phyloP scores from a whole-genome alignment of 257 asterid genomes.

The Prunella vulgaris region DNA sequence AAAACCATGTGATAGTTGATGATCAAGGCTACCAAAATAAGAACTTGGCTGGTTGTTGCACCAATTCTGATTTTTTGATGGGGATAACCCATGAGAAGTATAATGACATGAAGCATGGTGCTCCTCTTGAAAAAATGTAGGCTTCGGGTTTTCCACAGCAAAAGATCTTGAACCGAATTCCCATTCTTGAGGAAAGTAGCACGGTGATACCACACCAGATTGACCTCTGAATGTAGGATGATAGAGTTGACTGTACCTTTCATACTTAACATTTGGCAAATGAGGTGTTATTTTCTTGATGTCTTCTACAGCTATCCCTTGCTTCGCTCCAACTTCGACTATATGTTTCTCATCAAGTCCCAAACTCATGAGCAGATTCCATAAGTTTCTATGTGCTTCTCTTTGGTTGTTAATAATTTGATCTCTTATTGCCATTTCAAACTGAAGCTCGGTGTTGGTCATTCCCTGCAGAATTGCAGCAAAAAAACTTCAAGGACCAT shows the following conservation, averaged over 20 bases:
- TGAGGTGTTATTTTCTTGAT: slow-evolving; percentile 36
- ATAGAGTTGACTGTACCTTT: slow-evolving; percentile 23
- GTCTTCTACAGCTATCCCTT: slow-evolving; percentile 67
- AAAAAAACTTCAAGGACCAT: slow-evolving; percentile 1
- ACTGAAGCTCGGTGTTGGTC: slow-evolving; percentile 84
- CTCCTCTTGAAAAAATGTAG: slow-evolving; percentile 42
- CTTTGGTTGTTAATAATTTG: slow-evolving; percentile 77
- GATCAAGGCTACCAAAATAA: slow-evolving; percentile 29
- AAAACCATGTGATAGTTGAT: slow-evolving; percentile 34
- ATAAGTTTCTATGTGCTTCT: slow-evolving; percentile 71
- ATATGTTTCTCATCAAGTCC: slow-evolving; percentile 84
- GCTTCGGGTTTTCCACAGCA: slow-evolving; percentile 33
- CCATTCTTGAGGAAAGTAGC: slow-evolving; percentile 43
- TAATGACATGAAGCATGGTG: slow-evolving; percentile 47
- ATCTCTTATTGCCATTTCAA: slow-evolving; percentile 94
- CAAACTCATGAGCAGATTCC: slow-evolving; percentile 69
- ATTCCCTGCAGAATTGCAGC: slow-evolving; percentile 55
- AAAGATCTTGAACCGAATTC: slow-evolving; percentile 35
- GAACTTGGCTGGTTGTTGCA: slow-evolving; percentile 34
- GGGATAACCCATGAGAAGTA: slow-evolving; percentile 42
- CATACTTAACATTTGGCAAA: slow-evolving; percentile 33
- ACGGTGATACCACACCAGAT: slow-evolving; percentile 29
- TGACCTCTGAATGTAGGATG: slow-evolving; percentile 29
- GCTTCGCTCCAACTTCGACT: slow-evolving; percentile 56
- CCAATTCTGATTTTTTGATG: slow-evolving; percentile 41